Percentiles rank a stretch among this genome's conserved stretches.
Evolutionary conservation across 2,329 filamentous ascomycete genomes (phyloP).

Genomic region (Xylaria digitata): DNA sequence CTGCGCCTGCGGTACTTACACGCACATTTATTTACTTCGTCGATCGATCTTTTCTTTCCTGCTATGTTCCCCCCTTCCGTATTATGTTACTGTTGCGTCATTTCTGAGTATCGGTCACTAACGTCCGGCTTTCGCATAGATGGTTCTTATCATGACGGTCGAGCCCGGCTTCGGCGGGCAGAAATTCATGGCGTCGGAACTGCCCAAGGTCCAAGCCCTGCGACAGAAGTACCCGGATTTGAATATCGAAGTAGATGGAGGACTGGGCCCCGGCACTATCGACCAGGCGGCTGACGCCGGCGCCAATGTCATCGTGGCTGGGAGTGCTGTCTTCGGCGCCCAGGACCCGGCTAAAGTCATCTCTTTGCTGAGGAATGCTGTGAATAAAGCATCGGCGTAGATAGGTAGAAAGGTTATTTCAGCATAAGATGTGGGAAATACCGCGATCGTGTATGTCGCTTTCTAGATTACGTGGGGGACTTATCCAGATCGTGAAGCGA

Average conservation of each 20-base stretch:
- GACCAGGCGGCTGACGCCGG: conserved; percentile 94
- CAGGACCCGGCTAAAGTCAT: conserved; percentile 90
- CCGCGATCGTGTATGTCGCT: conserved; percentile 6
- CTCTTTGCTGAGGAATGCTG: conserved; percentile 78
- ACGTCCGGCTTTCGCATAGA: conserved; percentile 65
- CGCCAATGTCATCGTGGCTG: conserved; percentile 97
- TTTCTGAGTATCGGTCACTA: neutral
- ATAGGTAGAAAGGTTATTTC: conserved; percentile 3
- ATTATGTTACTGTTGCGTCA: neutral
- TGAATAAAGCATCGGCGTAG: conserved; percentile 69
- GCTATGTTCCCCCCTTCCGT: neutral
- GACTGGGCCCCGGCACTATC: conserved; percentile 87
- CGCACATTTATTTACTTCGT: too few relatives aligned
- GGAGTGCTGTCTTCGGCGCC: conserved; percentile 94
- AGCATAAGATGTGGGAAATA: neutral
- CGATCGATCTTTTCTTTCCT: neutral
- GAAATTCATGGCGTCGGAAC: conserved; percentile 96
- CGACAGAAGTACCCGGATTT: conserved; percentile 87
- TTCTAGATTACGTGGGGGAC: conserved; percentile 6
- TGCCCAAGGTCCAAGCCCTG: conserved; percentile 91
- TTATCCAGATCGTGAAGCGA: neutral
- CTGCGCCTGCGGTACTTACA: neutral
- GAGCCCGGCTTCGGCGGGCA: conserved; percentile 97
- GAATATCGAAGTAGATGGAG: conserved; percentile 98
- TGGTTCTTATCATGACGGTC: conserved; percentile 99